Percentiles rank a stretch among this genome's conserved stretches.
phyloP scores from a whole-genome alignment of 805 yeast genomes.

The Saturnispora besseyi region DNA sequence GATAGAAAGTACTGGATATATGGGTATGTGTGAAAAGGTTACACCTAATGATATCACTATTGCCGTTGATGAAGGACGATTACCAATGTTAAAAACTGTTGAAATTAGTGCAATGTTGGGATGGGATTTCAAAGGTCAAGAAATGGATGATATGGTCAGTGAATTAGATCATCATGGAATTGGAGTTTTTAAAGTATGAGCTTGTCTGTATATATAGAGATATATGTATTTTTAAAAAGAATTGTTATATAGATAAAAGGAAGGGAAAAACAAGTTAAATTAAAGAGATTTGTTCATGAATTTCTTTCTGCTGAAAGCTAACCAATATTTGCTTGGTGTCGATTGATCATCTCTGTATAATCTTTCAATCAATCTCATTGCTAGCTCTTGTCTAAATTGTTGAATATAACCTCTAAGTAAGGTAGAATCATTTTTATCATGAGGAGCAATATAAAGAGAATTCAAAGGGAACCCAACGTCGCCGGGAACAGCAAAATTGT shows the following conservation, averaged over 20 bases:
- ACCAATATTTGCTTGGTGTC: slow-evolving; percentile 84
- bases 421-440: slow-evolving; percentile 66
- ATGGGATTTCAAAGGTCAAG: slow-evolving; percentile 66
- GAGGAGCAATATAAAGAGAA: slow-evolving; percentile 65
- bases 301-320: slow-evolving; percentile 88
- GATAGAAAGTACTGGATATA: slow-evolving; percentile 76
- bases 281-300: slow-evolving; percentile 88
- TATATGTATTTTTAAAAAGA: background rate
- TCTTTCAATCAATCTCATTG: slow-evolving; percentile 66
- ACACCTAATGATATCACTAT: slow-evolving; percentile 85
- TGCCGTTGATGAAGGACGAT: slow-evolving; percentile 68
- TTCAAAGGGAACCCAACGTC: slow-evolving; percentile 92
- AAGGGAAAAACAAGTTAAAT: background rate
- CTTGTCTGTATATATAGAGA: background rate
- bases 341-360: slow-evolving; percentile 52
- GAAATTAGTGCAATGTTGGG: slow-evolving; percentile 71
- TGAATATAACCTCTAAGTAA: slow-evolving; percentile 71
- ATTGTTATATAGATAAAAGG: background rate
- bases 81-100: slow-evolving; percentile 58
- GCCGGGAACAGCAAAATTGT: slow-evolving; percentile 87
- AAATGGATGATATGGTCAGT: slow-evolving; percentile 54
- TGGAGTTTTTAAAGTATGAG: slow-evolving; percentile 12
- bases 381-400: slow-evolving; percentile 93
- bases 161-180: slow-evolving; percentile 64
- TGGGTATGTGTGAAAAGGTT: slow-evolving; percentile 74